Evolutionary conservation across 345 rosid genomes (phyloP).

Genomic region (Dimocarpus longan): DNA sequence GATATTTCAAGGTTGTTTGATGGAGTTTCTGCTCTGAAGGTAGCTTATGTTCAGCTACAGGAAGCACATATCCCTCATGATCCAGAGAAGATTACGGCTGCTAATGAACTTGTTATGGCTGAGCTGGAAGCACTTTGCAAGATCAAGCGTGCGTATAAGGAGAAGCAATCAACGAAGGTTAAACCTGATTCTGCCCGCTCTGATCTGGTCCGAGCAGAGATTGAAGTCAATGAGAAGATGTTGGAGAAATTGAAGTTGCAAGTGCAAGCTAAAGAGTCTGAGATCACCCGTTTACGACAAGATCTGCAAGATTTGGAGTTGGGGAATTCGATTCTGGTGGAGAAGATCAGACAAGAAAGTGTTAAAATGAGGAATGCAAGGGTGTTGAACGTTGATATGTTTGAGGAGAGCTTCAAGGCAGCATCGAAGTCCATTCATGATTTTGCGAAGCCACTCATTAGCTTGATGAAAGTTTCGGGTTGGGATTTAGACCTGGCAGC

Average conservation of each 20-base stretch:
- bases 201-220: conserved; percentile 35
- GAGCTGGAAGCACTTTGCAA: conserved; percentile 48
- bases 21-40: conserved; percentile 45
- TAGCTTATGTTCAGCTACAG: conserved; percentile 59
- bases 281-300: conserved; percentile 36
- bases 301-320: conserved; percentile 36
- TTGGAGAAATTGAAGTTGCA: conserved; percentile 45
- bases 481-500: conserved; percentile 60
- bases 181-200: conserved; percentile 34
- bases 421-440: conserved; percentile 61
- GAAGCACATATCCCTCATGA: conserved; percentile 62
- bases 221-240: conserved; percentile 38
- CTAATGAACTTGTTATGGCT: conserved; percentile 51
- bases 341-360: conserved; percentile 32
- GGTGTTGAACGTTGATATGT: conserved; percentile 30
- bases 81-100: conserved; percentile 56
- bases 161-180: conserved; percentile 23
- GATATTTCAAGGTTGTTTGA: conserved; percentile 52
- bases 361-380: conserved; percentile 25
- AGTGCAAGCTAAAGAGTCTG: conserved; percentile 38
- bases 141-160: conserved; percentile 39
- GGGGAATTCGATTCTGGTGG: conserved; percentile 34
- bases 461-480: conserved; percentile 62
- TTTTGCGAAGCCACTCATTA: conserved; percentile 66
- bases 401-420: conserved; percentile 37